A percentile compares a stretch with the other conserved stretches of the same genome.
These are phyloP conservation scores for Paraphaeosphaeria sporulosa DNA, from an alignment of 2,329 filamentous ascomycete species.

Conservation along the genomic window DNA sequence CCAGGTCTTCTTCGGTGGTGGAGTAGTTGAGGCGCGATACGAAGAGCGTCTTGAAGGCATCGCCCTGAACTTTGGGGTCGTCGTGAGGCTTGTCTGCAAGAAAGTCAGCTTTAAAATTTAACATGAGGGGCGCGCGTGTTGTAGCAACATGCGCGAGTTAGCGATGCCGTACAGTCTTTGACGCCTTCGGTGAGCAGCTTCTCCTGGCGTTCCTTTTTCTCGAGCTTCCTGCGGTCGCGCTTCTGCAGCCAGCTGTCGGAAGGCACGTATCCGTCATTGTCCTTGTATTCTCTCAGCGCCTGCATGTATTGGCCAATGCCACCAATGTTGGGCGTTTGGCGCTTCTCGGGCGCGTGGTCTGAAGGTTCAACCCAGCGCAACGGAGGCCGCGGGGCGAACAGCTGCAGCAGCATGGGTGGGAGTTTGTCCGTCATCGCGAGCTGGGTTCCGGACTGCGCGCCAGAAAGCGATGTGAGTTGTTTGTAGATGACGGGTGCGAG, in stretches of 20 bases:
- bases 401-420: conserved; percentile 87
- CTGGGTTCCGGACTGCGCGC: conserved; percentile 45
- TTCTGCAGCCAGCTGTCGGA: conserved; percentile 94
- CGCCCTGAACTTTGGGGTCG: conserved; percentile 88
- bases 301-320: conserved; percentile 79
- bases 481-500: conserved; percentile 20
- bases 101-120: conserved; percentile 24
- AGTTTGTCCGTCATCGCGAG: conserved; percentile 91
- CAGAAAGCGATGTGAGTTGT: conserved; percentile 42
- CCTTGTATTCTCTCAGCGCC: conserved; percentile 77
- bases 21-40: conserved; percentile 91
- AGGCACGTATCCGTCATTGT: conserved; percentile 76
- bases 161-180: conserved; percentile 64
- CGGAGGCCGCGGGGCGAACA: conserved; percentile 93
- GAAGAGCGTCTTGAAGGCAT: conserved; percentile 94
- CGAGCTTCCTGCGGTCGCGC: conserved; percentile 81
- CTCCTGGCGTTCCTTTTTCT: conserved; percentile 76
- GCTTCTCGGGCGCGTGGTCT: conserved; percentile 84
- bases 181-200: conserved; percentile 70
- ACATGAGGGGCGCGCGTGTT: not conserved
- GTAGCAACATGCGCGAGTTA: not conserved
- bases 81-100: conserved; percentile 77
- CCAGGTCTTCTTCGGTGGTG: conserved; percentile 85
- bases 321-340: conserved; percentile 74
- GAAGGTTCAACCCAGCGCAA: conserved; percentile 85